Evolutionary conservation across 108 stramenopile genomes (phyloP).

Genomic region (Conticribra guillardii): DNA sequence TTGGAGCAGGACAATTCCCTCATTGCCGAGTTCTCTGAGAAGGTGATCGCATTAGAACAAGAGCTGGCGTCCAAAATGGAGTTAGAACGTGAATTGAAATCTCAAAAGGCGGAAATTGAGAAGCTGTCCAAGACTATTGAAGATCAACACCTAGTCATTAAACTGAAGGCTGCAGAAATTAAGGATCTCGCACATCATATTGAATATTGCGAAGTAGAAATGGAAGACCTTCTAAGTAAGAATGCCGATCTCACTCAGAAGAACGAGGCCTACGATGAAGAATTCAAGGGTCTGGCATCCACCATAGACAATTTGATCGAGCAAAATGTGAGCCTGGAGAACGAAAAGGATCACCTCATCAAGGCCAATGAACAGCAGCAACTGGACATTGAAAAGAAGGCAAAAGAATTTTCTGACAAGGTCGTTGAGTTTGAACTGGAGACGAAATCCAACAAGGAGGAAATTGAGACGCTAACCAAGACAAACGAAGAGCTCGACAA

Average conservation of each 20-base stretch:
- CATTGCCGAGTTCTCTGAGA: slow-evolving; percentile 21
- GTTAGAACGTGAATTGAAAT: too few species aligned
- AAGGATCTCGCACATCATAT: too few species aligned
- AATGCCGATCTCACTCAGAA: too few species aligned
- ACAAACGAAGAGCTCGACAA: background rate
- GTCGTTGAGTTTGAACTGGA: too few species aligned
- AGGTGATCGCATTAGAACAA: background rate
- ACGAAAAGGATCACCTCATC: background rate
- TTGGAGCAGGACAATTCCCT: slow-evolving; percentile 16
- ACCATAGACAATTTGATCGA: background rate
- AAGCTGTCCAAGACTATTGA: background rate
- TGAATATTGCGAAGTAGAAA: too few species aligned
- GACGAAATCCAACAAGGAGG: too few species aligned
- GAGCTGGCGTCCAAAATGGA: background rate
- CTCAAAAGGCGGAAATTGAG: slow-evolving; percentile 8
- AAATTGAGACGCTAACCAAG: background rate
- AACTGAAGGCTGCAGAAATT: background rate
- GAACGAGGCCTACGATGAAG: too few species aligned
- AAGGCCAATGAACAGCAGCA: too few species aligned
- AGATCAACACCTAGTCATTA: background rate
- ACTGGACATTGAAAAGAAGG: too few species aligned
- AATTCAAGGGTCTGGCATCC: background rate
- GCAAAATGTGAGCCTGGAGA: background rate
- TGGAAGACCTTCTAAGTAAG: too few species aligned
- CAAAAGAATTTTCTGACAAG: too few species aligned